Percentiles rank a stretch among this genome's conserved stretches.
These are phyloP conservation scores for Fusarium begoniae DNA, from an alignment of 2,329 filamentous ascomycete genomes.

Conservation along the genomic window DNA sequence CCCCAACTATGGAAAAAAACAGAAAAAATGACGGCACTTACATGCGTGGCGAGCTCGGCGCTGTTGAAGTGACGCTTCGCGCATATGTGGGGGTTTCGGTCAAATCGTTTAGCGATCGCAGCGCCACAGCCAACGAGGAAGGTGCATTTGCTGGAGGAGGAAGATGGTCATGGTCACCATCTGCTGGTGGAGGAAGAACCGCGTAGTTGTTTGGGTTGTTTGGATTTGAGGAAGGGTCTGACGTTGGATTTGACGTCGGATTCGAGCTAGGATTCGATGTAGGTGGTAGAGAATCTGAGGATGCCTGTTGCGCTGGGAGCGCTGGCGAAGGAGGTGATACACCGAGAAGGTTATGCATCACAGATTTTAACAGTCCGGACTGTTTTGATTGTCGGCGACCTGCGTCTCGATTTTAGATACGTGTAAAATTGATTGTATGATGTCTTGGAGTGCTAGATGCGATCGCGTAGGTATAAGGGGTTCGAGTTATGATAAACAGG, in stretches of 20 bases:
- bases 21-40: constrained; percentile 49
- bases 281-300: constrained; percentile 28
- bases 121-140: constrained; percentile 53
- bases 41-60: constrained; percentile 67
- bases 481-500: constrained; percentile 1
- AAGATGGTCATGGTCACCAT: constrained; percentile 43
- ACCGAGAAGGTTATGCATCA: constrained; percentile 55
- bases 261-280: constrained; percentile 34
- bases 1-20: constrained; percentile 12
- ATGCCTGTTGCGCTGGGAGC: constrained; percentile 43
- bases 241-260: constrained; percentile 38
- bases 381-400: constrained; percentile 52
- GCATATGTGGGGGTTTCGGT: constrained; percentile 65
- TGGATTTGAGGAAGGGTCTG: constrained; percentile 37
- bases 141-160: constrained; percentile 37
- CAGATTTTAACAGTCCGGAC: constrained; percentile 55
- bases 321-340: constrained; percentile 44
- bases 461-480: constrained; percentile 11
- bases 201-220: constrained; percentile 44
- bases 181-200: constrained; percentile 48
- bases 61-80: constrained; percentile 66
- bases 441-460: constrained; percentile 10
- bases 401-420: constrained; percentile 39
- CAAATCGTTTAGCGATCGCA: constrained; percentile 55
- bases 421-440: constrained; percentile 1